Base-by-base conservation (phyloP, 768 basidiomycete genomes). In the Termitomyces heimii region DNA sequence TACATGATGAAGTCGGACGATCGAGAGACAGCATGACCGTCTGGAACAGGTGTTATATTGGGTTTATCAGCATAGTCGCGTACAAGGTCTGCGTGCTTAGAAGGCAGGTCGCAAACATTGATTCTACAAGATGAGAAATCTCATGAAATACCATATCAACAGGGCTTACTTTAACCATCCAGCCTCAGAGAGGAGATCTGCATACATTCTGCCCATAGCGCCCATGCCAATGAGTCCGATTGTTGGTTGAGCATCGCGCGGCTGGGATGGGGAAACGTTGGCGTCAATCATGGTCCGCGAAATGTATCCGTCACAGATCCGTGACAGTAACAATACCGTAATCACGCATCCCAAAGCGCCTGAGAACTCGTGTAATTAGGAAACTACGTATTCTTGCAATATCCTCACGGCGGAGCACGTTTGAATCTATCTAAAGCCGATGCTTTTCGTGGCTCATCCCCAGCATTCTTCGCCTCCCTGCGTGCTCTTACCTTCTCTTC, bases 181-280 rank as follows among this genome's bases (percentile, higher is more conserved):
- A 10, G 87, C 94, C 6, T 77, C 75, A 12, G 85, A 82, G 26
- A 99, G 76, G n/a, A 76, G 68, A 18, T 78, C 80, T 0, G 94
- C 93, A 68, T 98, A 98, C 94, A 98, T 93, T 66, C 76, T 77
- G 2, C 96, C 96, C 96, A 98, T 98, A 50, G 90, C 91, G 0
- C 95, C 95, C 94, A 98, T 97, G 2, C 96, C 95, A 60, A 97
- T 97, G 52, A 97, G 75, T 2, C 95, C 95, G 39, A 98, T 89
- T 0, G 81, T 79, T 6, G 92, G 91, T 62, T 94, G 92, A 26
- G 62, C 62, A 58, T 73, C 64, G 29, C 62, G 48, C 9, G 69
- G 69, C 5, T 67, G 66, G n/a, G 67, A 62, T 12, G 76, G 72
- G 7, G 72, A 68, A 28, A 73, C 68, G 55, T 70, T 58, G 13